These are phyloP conservation scores for Lepidium sativum DNA, from an alignment of 345 rosid genomes.

Conservation along the genomic window DNA sequence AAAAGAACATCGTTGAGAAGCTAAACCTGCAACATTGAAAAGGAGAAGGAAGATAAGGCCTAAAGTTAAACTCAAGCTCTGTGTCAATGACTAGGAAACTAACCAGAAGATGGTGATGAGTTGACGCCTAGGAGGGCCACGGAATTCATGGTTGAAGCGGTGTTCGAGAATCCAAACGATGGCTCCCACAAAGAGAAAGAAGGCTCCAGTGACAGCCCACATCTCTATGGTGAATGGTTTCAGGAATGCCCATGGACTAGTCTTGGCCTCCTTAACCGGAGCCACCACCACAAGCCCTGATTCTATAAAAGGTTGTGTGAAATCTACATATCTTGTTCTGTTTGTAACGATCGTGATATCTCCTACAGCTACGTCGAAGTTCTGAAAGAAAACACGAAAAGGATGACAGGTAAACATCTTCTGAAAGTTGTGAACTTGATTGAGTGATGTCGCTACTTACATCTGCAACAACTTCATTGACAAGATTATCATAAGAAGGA, in stretches of 20 bases:
- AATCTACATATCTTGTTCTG: slow-evolving; percentile 80
- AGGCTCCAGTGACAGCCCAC: slow-evolving; percentile 88
- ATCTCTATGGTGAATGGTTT: slow-evolving; percentile 80
- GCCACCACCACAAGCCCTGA: slow-evolving; percentile 87
- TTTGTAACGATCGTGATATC: slow-evolving; percentile 71
- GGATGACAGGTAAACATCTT: slow-evolving; percentile 4
- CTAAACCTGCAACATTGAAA: slow-evolving; percentile 69
- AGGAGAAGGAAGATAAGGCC: not conserved
- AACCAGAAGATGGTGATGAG: slow-evolving; percentile 83
- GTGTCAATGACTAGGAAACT: slow-evolving; percentile 24
- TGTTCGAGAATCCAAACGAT: slow-evolving; percentile 98
- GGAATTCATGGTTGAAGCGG: slow-evolving; percentile 71
- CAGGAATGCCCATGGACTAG: slow-evolving; percentile 94
- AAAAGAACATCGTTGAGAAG: slow-evolving; percentile 97
- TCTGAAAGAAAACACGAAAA: slow-evolving; percentile 31
- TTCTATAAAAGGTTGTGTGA: slow-evolving; percentile 82
- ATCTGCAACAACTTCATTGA: slow-evolving; percentile 49
- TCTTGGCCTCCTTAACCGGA: slow-evolving; percentile 56
- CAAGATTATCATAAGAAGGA: slow-evolving; percentile 54
- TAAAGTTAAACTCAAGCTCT: not conserved
- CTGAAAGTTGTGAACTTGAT: not conserved
- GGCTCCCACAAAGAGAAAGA: slow-evolving; percentile 84
- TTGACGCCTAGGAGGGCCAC: slow-evolving; percentile 86
- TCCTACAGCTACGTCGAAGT: slow-evolving; percentile 83
- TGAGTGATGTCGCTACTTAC: slow-evolving; percentile 41